These are phyloP conservation scores for Mucor indicus DNA, from an alignment of 371 early-diverging fungal genomes.

Conservation along the genomic window DNA sequence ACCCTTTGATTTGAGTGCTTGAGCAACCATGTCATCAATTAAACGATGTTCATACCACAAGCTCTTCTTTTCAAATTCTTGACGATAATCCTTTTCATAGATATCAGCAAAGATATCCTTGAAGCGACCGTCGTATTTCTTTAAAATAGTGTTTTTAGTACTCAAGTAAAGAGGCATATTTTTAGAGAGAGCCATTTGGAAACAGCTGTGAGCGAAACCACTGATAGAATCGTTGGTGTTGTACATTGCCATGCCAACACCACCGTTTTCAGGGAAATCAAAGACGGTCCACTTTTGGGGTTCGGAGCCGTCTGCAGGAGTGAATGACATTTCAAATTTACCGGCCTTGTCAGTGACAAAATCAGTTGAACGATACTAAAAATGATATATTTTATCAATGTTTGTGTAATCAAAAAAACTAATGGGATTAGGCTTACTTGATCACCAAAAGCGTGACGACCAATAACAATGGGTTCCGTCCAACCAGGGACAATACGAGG, in stretches of 20 bases:
- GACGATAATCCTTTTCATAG: conserved; percentile 67
- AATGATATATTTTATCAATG: conserved; percentile 1
- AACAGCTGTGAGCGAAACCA: conserved; percentile 90
- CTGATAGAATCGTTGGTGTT: conserved; percentile 84
- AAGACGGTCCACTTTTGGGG: conserved; percentile 62
- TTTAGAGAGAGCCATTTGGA: conserved; percentile 84
- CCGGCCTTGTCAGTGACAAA: conserved; percentile 81
- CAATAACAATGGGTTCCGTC: conserved; percentile 92
- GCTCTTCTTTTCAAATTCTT: conserved; percentile 60
- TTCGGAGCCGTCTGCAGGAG: conserved; percentile 73
- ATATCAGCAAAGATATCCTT: conserved; percentile 91
- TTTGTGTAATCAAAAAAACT: background rate
- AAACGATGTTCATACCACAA: conserved; percentile 95
- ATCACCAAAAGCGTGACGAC: conserved; percentile 95
- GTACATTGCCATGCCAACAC: conserved; percentile 93
- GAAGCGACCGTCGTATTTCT: conserved; percentile 95
- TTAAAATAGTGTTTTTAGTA: conserved; percentile 94
- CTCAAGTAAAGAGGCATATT: conserved; percentile 87
- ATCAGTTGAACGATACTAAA: conserved; percentile 85
- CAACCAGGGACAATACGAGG: conserved; percentile 91
- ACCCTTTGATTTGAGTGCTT: conserved; percentile 88
- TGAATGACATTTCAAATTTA: conserved; percentile 83
- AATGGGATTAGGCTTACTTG: no score
- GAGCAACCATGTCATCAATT: conserved; percentile 97
- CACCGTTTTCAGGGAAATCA: conserved; percentile 69